These are phyloP conservation scores for Ophiostoma sp. DNA, from an alignment of 2,329 filamentous ascomycete genomes.

Conservation along the genomic window DNA sequence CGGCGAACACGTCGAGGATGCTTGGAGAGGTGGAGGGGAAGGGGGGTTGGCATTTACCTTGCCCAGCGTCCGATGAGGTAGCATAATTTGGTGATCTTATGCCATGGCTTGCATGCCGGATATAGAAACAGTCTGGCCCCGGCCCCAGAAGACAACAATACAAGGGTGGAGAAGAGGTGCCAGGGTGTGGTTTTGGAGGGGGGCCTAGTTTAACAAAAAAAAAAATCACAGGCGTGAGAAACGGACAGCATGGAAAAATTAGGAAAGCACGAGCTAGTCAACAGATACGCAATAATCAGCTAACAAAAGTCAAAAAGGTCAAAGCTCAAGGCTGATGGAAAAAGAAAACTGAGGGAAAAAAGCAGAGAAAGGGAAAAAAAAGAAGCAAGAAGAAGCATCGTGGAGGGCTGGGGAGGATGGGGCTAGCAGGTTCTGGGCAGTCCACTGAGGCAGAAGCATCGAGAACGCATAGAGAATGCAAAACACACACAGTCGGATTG, in stretches of 20 bases:
- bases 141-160: background rate
- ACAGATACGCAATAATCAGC: background rate
- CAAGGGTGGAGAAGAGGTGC: slow-evolving; percentile 19
- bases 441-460: slow-evolving; percentile 38
- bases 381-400: background rate
- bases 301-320: background rate
- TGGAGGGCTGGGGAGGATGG: slow-evolving; percentile 3
- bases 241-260: background rate
- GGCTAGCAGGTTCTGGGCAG: background rate
- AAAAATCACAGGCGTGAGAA: background rate
- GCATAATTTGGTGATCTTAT: slow-evolving; percentile 63
- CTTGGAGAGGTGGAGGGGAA: background rate
- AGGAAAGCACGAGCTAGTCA: background rate
- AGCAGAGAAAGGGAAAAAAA: background rate
- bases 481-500: slow-evolving; percentile 42
- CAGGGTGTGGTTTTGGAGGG: background rate
- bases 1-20: slow-evolving; percentile 6
- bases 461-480: slow-evolving; percentile 45
- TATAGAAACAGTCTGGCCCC: slow-evolving; percentile 47
- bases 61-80: slow-evolving; percentile 49
- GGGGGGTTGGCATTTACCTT: slow-evolving; percentile 43
- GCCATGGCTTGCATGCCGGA: slow-evolving; percentile 52
- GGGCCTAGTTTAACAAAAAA: background rate
- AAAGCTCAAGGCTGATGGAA: background rate
- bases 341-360: background rate